Base-by-base conservation (phyloP, 768 basidiomycete species). In the Mycena epipterygia region DNA sequence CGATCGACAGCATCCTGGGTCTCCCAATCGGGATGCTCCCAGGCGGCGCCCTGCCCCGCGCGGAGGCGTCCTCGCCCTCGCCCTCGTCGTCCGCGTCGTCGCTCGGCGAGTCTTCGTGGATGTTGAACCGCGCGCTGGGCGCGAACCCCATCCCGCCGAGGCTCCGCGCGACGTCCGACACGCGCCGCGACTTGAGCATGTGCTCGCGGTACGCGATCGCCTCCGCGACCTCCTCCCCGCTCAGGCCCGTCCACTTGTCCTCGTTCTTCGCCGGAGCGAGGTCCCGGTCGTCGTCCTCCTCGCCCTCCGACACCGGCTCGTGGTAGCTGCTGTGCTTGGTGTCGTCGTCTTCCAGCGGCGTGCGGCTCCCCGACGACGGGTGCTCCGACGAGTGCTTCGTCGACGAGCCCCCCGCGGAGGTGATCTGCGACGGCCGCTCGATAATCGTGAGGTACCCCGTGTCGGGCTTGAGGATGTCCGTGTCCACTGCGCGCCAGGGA, bases 301-400 rank as follows among this genome's bases (percentile, higher is more conserved):
- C 97, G 41, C 95, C 98, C 79, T 99, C 98, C 0, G 96, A 98
- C 14, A 96, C 83, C 1, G 98, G 98, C 76, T 99, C 98, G 29
- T 89, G 85, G 76, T 99, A 99, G 1, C 77, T 59, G 59, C 29
- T 41, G 13, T 41, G 39, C 5, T 8, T 69, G 9, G 69, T 77
- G 7, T 57, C 71, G 11, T 72, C 78, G n/a, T 84, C 81, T 17
- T 84, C 81, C 0, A 79, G 81, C 62, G 85, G 81, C 0, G 89
- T 85, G 5, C 80, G 80, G 3, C 82, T 77, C 16, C 84, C 85
- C 27, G 85, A 88, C 7, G 81, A 81, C 39, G 80, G 76, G 66
- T 82, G 81, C 4, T 84, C 86, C 2, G 89, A 84, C 39, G 84
- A 84, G n/a, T 79, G 74, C 78, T 84, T 85, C 12, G 88, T 89